A percentile compares a stretch with the other conserved stretches of the same genome.
Evolutionary conservation across 1,284 basidiomycete genomes (phyloP).

Genomic region (Apiotrichum mycotoxinovorans): DNA sequence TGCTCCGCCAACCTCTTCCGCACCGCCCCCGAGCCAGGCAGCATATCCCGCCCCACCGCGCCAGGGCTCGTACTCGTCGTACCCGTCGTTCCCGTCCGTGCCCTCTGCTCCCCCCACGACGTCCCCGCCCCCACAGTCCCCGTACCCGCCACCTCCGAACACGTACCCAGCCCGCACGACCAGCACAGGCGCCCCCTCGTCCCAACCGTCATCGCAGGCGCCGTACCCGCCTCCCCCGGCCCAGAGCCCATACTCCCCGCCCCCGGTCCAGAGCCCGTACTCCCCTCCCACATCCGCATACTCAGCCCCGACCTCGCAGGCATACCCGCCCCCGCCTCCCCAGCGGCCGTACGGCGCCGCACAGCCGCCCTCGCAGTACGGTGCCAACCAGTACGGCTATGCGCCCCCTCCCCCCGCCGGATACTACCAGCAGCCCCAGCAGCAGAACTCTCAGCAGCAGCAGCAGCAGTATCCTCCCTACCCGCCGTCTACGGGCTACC

Average conservation of each 20-base stretch:
- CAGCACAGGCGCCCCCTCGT: conserved; percentile 19
- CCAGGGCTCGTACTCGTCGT: conserved; percentile 13
- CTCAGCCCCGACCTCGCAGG: background rate
- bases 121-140: conserved; percentile 17
- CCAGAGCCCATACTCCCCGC: conserved; percentile 9
- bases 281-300: background rate
- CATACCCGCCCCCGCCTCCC: conserved; percentile 9
- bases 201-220: conserved; percentile 5
- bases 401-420: conserved; percentile 1
- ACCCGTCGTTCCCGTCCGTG: conserved; percentile 9
- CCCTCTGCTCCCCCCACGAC: conserved; percentile 24
- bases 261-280: conserved; percentile 6
- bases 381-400: conserved; percentile 6
- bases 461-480: conserved; percentile 8
- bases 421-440: background rate
- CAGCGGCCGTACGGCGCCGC: conserved; percentile 1
- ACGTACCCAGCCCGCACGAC: conserved; percentile 16
- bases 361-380: background rate
- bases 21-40: conserved; percentile 12
- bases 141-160: conserved; percentile 19
- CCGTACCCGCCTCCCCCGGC: background rate
- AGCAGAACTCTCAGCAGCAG: background rate
- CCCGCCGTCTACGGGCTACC: conserved; percentile 9
- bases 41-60: conserved; percentile 23
- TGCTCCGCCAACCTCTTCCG: too few species aligned